Evolutionary conservation across 805 yeast genomes (phyloP), one percentile per base, ranked within the genome.

Genomic region (Isabelozyma heimii): DNA sequence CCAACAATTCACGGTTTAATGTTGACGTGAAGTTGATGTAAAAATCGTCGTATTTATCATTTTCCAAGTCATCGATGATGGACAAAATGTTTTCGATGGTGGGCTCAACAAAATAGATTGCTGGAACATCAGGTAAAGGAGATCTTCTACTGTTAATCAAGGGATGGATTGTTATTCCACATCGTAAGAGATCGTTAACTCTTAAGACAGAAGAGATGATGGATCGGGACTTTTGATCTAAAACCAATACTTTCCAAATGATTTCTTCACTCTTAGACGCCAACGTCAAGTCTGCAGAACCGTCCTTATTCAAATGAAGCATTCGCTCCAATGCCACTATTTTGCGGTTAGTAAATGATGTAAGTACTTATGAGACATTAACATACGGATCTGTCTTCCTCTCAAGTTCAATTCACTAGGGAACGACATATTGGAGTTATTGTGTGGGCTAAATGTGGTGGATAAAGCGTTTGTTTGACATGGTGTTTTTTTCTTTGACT

Each of bases 81-180:
- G 69, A 62, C 28, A 80, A 70, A 40, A 94, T 75, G 62, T 94
- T 94, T 43, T 82, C 92, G 26, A 78, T 72, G 0, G 94, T 87
- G 5, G 99, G 98, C 49, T 87, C 87, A 33, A 94, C 86, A 58
- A 94, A 92, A 69, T 94, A 94, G 42, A 94, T 82, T 3, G 84
- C 98, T 0, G 98, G 97, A 12, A 92, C 98, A 59, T 94, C 99
- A 1, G 96, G 91, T 45, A 94, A 76, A 1, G 92, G 80, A n/a
- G 91, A 82, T 52, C 99, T 76, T 49, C 79, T 81, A 43, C 90
- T 76, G 47, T 76, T 75, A 47, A 92, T 82, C 44, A 87, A 69
- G 50, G 92, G 77, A 63, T 94, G 98, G 60, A 91, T 85, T 0
- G 99, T 94, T 48, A 94, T 85, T 8, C 99, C 99, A 62, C 89